phyloP scores from a whole-genome alignment of 1,284 basidiomycete genomes.

The Vanrija sp. region DNA sequence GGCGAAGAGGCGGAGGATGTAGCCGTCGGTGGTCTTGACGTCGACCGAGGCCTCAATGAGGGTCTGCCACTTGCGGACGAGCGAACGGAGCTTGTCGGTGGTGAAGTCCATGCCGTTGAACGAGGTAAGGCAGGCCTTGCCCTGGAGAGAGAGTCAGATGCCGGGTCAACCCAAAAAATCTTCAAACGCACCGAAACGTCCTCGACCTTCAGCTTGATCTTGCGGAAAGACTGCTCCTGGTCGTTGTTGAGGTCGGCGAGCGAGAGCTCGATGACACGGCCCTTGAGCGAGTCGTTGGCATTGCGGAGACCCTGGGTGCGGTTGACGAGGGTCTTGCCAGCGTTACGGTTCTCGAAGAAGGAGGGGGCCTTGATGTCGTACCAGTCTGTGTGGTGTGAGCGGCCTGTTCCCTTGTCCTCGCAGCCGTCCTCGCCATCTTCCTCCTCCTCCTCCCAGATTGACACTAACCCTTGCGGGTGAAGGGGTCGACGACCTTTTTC shows the following conservation, averaged over 20 bases:
- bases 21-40: conserved; percentile 98
- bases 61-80: conserved; percentile 99
- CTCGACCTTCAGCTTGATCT: conserved; percentile 97
- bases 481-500: conserved; percentile 99
- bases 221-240: conserved; percentile 99
- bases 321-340: conserved; percentile 99
- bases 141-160: conserved; percentile 55
- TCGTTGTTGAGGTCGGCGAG: conserved; percentile 99
- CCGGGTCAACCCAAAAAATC: background rate
- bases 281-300: conserved; percentile 97
- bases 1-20: conserved; percentile 97
- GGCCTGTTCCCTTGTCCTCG: background rate
- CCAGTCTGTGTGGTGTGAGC: conserved; percentile 68
- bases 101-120: conserved; percentile 99
- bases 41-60: conserved; percentile 99
- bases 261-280: conserved; percentile 93
- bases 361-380: conserved; percentile 99
- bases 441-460: background rate
- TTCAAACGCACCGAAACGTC: conserved; percentile 59
- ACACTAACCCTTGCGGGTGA: conserved; percentile 86
- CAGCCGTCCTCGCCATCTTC: background rate
- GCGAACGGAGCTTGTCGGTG: conserved; percentile 98
- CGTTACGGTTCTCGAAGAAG: conserved; percentile 94
- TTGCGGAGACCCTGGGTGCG: conserved; percentile 98
- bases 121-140: conserved; percentile 99